Evolutionary conservation across 2,329 filamentous ascomycete genomes (phyloP), one percentile per base, ranked within the genome.

Genomic region (Mycogone perniciosa): DNA sequence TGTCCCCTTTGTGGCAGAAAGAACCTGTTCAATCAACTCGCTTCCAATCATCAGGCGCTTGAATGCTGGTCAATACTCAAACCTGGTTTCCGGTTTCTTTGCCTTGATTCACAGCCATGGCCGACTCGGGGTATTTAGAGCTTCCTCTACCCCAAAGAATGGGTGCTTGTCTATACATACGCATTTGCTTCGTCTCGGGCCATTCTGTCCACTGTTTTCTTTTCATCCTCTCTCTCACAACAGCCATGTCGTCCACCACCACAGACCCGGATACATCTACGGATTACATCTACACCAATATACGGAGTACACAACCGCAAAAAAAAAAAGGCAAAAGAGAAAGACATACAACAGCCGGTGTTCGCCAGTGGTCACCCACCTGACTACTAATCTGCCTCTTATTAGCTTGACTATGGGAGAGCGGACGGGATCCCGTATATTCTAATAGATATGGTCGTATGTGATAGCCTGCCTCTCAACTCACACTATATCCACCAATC

Each of bases 231-330:
- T 13, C 31, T 31, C 31, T 27, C 13, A 31, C 26, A 26, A 33
- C 31, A 29, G 29, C 40, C 50, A 51, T 51, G 50, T 48, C 50
- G 37, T 38, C 37, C 27, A 38, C 50, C 31, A 29, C 42, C 38
- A 40, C 34, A 26, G 29, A n/a, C 13, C 50, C 48, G 26, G 50
- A 51, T 47, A 38, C 13, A 27, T 48, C 50, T 39, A 31, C n/a
- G n/a, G n/a, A n/a, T n/a, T n/a, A n/a, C n/a, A n/a, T n/a, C n/a
- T n/a, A n/a, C n/a, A n/a, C n/a, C n/a, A n/a, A n/a, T n/a, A n/a
- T n/a, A n/a, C n/a, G n/a, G n/a, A n/a, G n/a, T n/a, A n/a, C n/a
- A n/a, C n/a, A n/a, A n/a, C n/a, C n/a, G n/a, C n/a, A n/a, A n/a
- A n/a, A n/a, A n/a, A n/a, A n/a, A n/a, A n/a, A n/a, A n/a, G n/a